Percentiles rank a stretch among this genome's conserved stretches.
phyloP scores from a whole-genome alignment of 139 green algal genomes.

The Chlamydomonas incerta region DNA sequence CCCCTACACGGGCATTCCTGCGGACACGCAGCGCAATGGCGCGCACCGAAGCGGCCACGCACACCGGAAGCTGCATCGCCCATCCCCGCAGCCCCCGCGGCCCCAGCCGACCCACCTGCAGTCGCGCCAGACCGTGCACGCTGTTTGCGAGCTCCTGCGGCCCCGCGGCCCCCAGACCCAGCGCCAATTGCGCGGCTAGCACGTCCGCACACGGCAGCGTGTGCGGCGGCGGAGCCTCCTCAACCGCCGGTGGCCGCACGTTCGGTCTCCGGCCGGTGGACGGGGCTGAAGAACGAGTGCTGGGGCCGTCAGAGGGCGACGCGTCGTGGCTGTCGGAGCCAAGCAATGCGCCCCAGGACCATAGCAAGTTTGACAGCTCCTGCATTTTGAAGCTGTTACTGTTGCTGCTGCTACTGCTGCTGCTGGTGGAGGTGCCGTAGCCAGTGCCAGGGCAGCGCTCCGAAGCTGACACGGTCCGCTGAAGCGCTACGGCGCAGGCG shows the following conservation, averaged over 20 bases:
- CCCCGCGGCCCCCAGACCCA: not conserved
- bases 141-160: conserved; percentile 48
- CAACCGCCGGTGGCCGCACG: not conserved
- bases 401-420: not conserved
- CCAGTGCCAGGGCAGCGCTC: no score
- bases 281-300: no score
- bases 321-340: not conserved
- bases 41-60: no score
- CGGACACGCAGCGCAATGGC: no score
- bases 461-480: no score
- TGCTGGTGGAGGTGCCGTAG: no score
- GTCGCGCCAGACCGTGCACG: conserved; percentile 27
- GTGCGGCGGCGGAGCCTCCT: not conserved
- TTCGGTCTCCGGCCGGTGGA: no score
- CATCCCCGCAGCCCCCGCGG: no score
- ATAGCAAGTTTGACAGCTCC: conserved; percentile 33
- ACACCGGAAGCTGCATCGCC: no score
- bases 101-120: conserved; percentile 39
- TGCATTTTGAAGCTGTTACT: conserved; percentile 1
- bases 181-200: conserved; percentile 18
- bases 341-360: conserved; percentile 20
- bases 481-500: not conserved
- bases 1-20: no score
- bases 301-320: no score
- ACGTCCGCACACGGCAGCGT: conserved; percentile 7